Evolutionary conservation across 352 stramenopile genomes (phyloP).

Genomic region (Phytophthora hybrid): DNA sequence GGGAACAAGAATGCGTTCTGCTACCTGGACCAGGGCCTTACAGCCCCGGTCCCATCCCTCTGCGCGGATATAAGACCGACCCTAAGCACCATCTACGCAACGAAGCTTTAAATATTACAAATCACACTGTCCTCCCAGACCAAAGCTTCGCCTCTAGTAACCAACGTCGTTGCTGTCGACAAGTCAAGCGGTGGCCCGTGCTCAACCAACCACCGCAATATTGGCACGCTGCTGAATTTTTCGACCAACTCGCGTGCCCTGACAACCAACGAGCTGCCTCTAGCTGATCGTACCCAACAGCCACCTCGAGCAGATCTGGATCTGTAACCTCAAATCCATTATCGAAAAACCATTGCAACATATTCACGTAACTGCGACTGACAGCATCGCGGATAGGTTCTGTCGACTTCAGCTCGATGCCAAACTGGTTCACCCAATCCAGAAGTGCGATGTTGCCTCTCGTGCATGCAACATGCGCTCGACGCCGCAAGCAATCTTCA

Average conservation of each 20-base stretch:
- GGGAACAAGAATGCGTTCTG: no score
- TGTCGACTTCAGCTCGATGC: neutral
- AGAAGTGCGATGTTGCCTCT: no score
- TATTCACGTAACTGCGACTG: rapidly evolving
- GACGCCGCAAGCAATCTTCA: no score
- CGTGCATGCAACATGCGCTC: no score
- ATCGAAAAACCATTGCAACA: neutral
- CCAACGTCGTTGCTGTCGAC: neutral
- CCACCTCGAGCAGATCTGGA: neutral
- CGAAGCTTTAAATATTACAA: no score
- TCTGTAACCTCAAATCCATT: neutral
- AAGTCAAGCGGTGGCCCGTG: neutral
- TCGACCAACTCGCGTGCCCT: neutral
- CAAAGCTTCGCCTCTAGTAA: no score
- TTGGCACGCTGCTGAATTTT: neutral
- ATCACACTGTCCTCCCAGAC: no score
- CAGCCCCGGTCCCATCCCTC: no score
- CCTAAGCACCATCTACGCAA: no score
- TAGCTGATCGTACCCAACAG: neutral
- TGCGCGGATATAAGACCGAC: no score
- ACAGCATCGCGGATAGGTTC: neutral
- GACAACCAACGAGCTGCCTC: neutral
- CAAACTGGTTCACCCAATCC: neutral
- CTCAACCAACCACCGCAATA: neutral
- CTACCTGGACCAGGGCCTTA: no score